phyloP scores from a whole-genome alignment of 352 stramenopile genomes.

The Paralagenidium karlingii region DNA sequence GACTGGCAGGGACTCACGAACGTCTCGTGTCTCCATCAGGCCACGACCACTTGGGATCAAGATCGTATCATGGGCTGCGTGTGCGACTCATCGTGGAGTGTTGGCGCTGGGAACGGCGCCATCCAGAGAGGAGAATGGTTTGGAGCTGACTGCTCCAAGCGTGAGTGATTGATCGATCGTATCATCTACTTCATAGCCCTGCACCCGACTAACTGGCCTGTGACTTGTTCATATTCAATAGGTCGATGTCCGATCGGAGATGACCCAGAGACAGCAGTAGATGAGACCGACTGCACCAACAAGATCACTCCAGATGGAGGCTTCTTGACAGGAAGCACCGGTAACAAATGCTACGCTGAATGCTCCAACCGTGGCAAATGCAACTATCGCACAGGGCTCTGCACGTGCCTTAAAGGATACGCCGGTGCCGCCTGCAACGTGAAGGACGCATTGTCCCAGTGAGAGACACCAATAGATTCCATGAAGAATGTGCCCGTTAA shows the following conservation, averaged over 20 bases:
- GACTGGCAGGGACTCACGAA: neutral
- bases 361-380: constrained; percentile 88
- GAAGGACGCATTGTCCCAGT: constrained; percentile 14
- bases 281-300: constrained; percentile 71
- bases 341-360: constrained; percentile 86
- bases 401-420: constrained; percentile 81
- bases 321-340: constrained; percentile 19
- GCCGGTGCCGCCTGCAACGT: constrained; percentile 39
- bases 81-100: constrained; percentile 77
- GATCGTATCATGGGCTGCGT: constrained; percentile 83
- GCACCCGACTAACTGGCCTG: too few relatives aligned
- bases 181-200: neutral
- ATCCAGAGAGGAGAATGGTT: constrained; percentile 83
- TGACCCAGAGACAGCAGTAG: constrained; percentile 42
- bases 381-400: constrained; percentile 75
- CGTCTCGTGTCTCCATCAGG: constrained; percentile 7
- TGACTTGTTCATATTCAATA: constrained; percentile 10
- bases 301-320: constrained; percentile 24
- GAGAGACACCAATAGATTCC: neutral
- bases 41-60: constrained; percentile 81
- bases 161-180: constrained; percentile 17
- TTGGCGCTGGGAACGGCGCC: constrained; percentile 57
- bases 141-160: constrained; percentile 71
- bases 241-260: constrained; percentile 73
- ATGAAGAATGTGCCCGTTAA: constrained; percentile 3